Percentiles rank a stretch among this genome's conserved stretches.
phyloP scores from a whole-genome alignment of 768 basidiomycete species.

The Termitomyces sp. region DNA sequence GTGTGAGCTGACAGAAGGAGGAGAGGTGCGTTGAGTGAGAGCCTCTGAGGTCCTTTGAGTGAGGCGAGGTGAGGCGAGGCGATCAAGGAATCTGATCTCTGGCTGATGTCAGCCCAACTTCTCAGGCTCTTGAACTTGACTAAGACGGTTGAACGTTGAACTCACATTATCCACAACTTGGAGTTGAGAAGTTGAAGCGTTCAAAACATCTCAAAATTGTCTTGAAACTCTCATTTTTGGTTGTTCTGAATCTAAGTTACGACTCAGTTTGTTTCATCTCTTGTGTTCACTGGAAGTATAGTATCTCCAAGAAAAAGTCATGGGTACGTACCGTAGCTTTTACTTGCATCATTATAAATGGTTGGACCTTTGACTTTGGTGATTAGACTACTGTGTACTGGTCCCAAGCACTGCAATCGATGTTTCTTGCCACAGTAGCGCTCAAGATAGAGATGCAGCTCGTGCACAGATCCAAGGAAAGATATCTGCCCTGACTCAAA shows the following conservation, averaged over 20 bases:
- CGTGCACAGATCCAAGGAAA: neutral
- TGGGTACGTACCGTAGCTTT: neutral
- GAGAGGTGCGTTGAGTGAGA: slow-evolving; percentile 32
- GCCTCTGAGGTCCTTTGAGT: slow-evolving; percentile 25
- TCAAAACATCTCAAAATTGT: no score
- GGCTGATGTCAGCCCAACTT: no score
- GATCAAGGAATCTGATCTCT: no score
- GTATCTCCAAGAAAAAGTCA: neutral
- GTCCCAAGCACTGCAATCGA: neutral
- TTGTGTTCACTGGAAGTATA: no score
- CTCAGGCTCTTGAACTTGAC: no score
- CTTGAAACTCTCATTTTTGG: no score
- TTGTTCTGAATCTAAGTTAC: no score
- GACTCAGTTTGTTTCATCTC: neutral
- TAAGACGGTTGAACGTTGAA: no score
- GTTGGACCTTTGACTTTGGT: neutral
- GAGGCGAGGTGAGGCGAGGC: slow-evolving; percentile 19
- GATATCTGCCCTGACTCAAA: neutral
- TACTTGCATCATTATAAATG: neutral
- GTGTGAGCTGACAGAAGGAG: slow-evolving; percentile 25
- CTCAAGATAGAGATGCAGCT: neutral
- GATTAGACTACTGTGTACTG: no score
- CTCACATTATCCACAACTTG: no score
- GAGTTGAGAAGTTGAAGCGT: slow-evolving; percentile 22
- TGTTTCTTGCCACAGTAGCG: neutral